Evolutionary conservation across 495 filamentous ascomycete genomes (phyloP), one percentile per base, ranked within the genome.

Genomic region (Hypoxylon perforatum): DNA sequence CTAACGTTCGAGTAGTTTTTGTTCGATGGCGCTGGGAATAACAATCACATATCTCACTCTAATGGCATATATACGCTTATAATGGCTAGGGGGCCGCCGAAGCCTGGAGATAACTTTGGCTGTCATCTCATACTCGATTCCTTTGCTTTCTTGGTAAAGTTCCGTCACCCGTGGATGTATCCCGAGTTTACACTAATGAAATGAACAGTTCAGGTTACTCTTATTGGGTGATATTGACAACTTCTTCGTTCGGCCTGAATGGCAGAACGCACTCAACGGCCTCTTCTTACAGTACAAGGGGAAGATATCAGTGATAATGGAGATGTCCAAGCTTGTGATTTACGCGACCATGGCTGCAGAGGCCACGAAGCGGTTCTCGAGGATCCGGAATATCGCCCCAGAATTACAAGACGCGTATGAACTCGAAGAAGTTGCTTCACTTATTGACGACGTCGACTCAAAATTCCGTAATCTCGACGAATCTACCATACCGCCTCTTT

Each of bases 11-110:
- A 11, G 2, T 44, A 67, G 63, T 51, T 30, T 15, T 11, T 56
- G 14, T 67, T 67, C n/a, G 63, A 67, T 30, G 50, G 51, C 15
- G 35, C 44, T 0, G 51, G 38, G 4, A 46, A 51, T 25, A 28
- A 57, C n/a, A 46, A 62, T 39, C 57, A 56, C 44, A 35, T 62
- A 47, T 62, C 63, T 28, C 63, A 62, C 33, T 57, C 36, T 9
- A 62, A 67, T 36, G 63, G 63, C 17, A 67, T 67, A 8, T 46
- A 62, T 28, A 30, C 57, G 17, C 42, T 67, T 23, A 44, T 62
- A 30, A 56, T 61, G 57, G 28, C 50, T n/a, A 51, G 51, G 14
- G 63, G 63, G 5, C 28, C 57, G 9, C 57, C 63, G 1, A 53
- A 67, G 12, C 51, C 19, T 3, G 57, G 52, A 17, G 57, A 67